phyloP scores from a whole-genome alignment of 2,329 filamentous ascomycete genomes.

The Clathrospora elynae region DNA sequence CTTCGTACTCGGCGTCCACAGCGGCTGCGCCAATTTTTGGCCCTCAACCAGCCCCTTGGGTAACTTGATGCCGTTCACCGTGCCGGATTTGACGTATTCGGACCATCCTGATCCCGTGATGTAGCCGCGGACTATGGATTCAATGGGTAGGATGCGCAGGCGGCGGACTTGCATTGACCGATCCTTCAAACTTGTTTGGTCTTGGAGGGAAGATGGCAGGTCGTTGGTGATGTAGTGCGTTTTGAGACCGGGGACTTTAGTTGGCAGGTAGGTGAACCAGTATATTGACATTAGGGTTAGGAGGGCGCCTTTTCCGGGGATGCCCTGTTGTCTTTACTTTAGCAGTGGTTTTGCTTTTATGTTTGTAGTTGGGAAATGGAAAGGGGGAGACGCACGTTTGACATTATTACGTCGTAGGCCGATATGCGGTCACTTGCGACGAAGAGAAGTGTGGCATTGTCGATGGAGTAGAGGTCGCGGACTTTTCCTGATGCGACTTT shows the following conservation, averaged over 20 bases:
- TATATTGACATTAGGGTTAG: constrained; percentile 68
- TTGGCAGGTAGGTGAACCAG: constrained; percentile 69
- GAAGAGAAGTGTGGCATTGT: constrained; percentile 75
- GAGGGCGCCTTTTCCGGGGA: constrained; percentile 70
- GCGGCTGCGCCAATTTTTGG: constrained; percentile 68
- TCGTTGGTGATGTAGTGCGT: constrained; percentile 67
- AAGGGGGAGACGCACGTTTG: constrained; percentile 63
- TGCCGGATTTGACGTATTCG: constrained; percentile 74
- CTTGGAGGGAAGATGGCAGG: constrained; percentile 58
- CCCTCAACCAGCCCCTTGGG: constrained; percentile 72
- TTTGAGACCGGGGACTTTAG: constrained; percentile 61
- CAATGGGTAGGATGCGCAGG: constrained; percentile 75
- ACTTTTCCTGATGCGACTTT: constrained; percentile 72
- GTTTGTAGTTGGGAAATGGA: not conserved
- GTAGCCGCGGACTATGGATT: constrained; percentile 88
- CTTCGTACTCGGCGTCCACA: constrained; percentile 86
- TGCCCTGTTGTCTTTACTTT: constrained; percentile 56
- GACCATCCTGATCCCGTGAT: constrained; percentile 84
- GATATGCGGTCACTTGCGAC: constrained; percentile 89
- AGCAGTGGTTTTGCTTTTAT: not conserved
- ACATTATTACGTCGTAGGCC: constrained; percentile 90
- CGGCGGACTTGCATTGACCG: constrained; percentile 79
- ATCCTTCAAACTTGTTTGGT: constrained; percentile 52
- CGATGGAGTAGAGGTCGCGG: constrained; percentile 77
- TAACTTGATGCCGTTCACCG: constrained; percentile 77